Evolutionary conservation across 169 alveolate genomes (phyloP).

Genomic region (Plasmodium ovale): DNA sequence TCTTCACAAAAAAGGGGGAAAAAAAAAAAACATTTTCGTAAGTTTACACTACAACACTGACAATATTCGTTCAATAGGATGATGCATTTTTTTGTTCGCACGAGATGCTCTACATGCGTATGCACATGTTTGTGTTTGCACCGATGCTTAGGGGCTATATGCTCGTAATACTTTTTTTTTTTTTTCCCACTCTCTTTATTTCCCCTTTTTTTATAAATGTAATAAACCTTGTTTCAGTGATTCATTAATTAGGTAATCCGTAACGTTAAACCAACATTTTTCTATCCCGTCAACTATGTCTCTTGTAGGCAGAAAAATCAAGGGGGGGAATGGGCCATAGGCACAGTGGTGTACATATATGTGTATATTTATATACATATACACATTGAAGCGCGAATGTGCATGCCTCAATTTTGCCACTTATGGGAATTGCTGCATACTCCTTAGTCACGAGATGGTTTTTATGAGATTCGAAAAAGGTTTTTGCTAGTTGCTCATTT

Average conservation of each 20-base stretch:
- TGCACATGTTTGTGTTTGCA: background rate
- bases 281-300: slow-evolving; percentile 67
- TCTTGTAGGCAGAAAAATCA: slow-evolving; percentile 8
- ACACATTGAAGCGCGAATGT: background rate
- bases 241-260: slow-evolving; percentile 42
- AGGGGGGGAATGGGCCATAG: background rate
- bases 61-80: background rate
- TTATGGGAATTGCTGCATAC: slow-evolving; percentile 1
- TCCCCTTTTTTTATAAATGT: background rate
- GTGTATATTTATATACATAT: background rate
- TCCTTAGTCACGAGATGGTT: slow-evolving; percentile 45
- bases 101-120: background rate
- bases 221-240: slow-evolving; percentile 56
- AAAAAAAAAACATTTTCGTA: too few species aligned
- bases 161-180: background rate
- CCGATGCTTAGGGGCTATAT: background rate
- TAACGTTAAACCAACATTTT: slow-evolving; percentile 62
- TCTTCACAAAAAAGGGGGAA: slow-evolving; percentile 22
- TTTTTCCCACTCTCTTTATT: background rate
- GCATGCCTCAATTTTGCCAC: background rate
- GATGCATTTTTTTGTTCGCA: background rate
- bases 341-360: background rate
- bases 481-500: slow-evolving; percentile 52
- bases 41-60: background rate
- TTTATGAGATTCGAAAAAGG: slow-evolving; percentile 51